Percentiles rank a stretch among this genome's conserved stretches.
These are phyloP conservation scores for Panicum miliaceum DNA, from an alignment of 176 grass and related monocot genomes.

Conservation along the genomic window DNA sequence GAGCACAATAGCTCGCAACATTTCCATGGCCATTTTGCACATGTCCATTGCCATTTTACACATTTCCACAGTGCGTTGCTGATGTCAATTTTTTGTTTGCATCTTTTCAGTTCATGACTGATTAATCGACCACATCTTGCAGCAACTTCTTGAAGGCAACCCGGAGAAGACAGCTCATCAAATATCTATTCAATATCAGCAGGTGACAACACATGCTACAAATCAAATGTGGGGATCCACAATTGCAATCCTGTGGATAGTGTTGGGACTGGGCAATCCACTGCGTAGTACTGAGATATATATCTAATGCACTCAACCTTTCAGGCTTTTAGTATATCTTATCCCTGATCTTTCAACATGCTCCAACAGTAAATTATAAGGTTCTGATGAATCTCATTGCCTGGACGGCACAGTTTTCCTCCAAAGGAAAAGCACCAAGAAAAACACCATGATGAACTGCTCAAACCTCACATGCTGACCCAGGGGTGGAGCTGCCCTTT, in stretches of 20 bases:
- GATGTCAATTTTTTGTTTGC: neutral
- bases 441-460: conserved; percentile 5
- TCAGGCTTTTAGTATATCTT: neutral
- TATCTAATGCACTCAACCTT: neutral
- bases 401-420: neutral
- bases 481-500: too few relatives aligned
- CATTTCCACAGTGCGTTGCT: neutral
- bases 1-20: too few relatives aligned
- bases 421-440: neutral
- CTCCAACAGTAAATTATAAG: neutral
- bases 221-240: too few relatives aligned
- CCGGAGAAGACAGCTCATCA: neutral
- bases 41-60: too few relatives aligned
- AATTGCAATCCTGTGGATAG: too few relatives aligned
- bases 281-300: neutral
- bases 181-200: neutral
- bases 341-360: conserved; percentile 6
- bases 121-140: neutral
- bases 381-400: neutral
- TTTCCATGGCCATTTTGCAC: too few relatives aligned
- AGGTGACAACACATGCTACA: too few relatives aligned
- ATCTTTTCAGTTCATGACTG: neutral
- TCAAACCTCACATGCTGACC: neutral
- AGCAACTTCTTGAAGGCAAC: neutral
- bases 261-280: too few relatives aligned